Evolutionary conservation across 345 rosid species (phyloP).

Genomic region (Acer yangbiense): DNA sequence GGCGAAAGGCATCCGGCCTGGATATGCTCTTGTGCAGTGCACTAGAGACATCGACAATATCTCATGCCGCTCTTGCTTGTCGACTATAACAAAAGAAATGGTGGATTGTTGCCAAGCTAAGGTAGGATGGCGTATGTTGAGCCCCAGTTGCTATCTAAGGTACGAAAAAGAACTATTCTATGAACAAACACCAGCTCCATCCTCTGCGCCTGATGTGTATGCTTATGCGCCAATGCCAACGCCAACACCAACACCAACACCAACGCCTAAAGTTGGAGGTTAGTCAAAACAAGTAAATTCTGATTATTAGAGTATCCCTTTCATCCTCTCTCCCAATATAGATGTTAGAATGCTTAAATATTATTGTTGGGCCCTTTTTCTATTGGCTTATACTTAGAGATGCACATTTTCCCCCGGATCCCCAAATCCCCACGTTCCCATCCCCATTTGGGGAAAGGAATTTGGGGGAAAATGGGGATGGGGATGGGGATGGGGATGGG

Average conservation of each 20-base stretch:
- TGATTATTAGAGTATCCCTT: no score
- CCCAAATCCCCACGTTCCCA: no score
- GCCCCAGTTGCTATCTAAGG: constrained; percentile 11
- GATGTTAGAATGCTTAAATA: no score
- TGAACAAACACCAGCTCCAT: neutral
- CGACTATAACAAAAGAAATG: neutral
- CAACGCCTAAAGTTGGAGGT: no score
- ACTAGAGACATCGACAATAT: constrained; percentile 12
- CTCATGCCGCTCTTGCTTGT: constrained; percentile 2
- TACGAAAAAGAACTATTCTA: neutral
- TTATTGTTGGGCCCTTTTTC: no score
- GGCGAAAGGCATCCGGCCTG: neutral
- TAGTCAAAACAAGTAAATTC: no score
- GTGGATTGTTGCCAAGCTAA: neutral
- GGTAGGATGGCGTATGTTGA: constrained; percentile 13
- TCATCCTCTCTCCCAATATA: no score
- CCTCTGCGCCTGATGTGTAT: constrained; percentile 2
- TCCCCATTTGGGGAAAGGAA: no score
- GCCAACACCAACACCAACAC: neutral
- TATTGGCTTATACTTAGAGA: no score
- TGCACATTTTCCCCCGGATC: no score
- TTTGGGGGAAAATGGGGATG: no score
- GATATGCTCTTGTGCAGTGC: constrained; percentile 40
- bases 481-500: no score
- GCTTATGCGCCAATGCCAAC: neutral